phyloP scores from a whole-genome alignment of 1,139 yeast genomes.

The Komagataea norvegica region DNA sequence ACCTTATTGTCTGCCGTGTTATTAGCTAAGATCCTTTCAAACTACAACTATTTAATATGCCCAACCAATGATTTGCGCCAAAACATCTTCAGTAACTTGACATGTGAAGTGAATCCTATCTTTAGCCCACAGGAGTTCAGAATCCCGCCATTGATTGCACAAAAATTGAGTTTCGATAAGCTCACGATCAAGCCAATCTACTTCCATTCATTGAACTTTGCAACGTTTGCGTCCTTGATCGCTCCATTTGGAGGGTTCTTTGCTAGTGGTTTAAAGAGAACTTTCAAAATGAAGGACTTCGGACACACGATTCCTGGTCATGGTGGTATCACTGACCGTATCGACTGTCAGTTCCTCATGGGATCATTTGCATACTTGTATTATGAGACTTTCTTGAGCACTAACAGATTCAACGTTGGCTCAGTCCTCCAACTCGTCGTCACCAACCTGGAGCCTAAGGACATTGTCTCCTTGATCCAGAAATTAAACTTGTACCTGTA shows the following conservation, averaged over 20 bases:
- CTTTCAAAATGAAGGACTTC: conserved; percentile 91
- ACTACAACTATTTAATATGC: conserved; percentile 76
- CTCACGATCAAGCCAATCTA: conserved; percentile 79
- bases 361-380: conserved; percentile 92
- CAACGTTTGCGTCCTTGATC: conserved; percentile 92
- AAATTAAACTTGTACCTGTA: conserved; percentile 60
- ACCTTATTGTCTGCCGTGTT: conserved; percentile 72
- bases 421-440: conserved; percentile 71
- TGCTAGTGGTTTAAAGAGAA: conserved; percentile 94
- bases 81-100: conserved; percentile 55
- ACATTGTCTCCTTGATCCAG: conserved; percentile 58
- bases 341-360: conserved; percentile 97
- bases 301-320: conserved; percentile 96
- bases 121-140: conserved; percentile 75
- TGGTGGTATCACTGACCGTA: conserved; percentile 96
- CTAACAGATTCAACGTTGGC: conserved; percentile 66
- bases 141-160: conserved; percentile 64
- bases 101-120: conserved; percentile 84
- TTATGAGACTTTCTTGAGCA: conserved; percentile 85
- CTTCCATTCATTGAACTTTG: conserved; percentile 78
- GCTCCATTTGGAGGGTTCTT: conserved; percentile 99
- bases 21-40: conserved; percentile 59
- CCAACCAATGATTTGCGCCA: conserved; percentile 67
- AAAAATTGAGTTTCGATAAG: conserved; percentile 39
- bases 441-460: conserved; percentile 61